A percentile compares a stretch with the other conserved stretches of the same genome.
Conservation (phyloP, 805 yeast genomes). For the Suhomyces emberorum region DNA sequence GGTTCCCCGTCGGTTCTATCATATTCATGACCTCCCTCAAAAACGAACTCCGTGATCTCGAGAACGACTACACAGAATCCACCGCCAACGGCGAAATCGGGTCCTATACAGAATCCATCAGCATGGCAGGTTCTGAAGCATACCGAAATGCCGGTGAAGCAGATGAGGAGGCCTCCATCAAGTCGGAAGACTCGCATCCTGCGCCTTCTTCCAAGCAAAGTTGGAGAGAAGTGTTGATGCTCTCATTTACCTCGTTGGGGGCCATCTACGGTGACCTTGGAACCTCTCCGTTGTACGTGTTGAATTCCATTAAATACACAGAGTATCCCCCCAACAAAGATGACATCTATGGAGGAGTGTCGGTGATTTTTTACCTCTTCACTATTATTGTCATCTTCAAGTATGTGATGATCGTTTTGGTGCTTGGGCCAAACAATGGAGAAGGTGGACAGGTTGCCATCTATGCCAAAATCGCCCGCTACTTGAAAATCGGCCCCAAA, state of each 20-base stretch:
- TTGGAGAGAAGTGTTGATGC: slow-evolving; percentile 20
- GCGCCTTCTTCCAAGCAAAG: slow-evolving; percentile 8
- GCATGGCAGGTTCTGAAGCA: not conserved
- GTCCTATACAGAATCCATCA: not conserved
- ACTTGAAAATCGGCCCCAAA: slow-evolving; percentile 44
- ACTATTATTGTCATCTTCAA: slow-evolving; percentile 51
- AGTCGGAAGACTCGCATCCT: slow-evolving; percentile 2
- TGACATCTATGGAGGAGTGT: slow-evolving; percentile 48
- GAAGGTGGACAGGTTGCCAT: slow-evolving; percentile 68
- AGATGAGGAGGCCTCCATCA: slow-evolving; percentile 12
- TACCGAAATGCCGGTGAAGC: not conserved
- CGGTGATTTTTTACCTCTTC: slow-evolving; percentile 54
- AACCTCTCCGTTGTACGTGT: slow-evolving; percentile 56
- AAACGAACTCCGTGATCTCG: not conserved
- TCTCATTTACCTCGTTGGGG: slow-evolving; percentile 50
- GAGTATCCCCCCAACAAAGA: slow-evolving; percentile 30
- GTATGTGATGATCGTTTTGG: slow-evolving; percentile 47
- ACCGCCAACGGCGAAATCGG: no score
- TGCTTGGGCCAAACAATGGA: slow-evolving; percentile 53
- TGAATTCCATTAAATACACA: slow-evolving; percentile 31
- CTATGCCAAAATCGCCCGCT: slow-evolving; percentile 53
- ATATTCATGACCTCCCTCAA: not conserved
- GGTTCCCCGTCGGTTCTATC: not conserved
- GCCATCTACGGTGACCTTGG: slow-evolving; percentile 66
- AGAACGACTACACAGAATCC: not conserved